These are phyloP conservation scores for Trichoderma aggressivum DNA, from an alignment of 2,329 filamentous ascomycete species.

Conservation along the genomic window DNA sequence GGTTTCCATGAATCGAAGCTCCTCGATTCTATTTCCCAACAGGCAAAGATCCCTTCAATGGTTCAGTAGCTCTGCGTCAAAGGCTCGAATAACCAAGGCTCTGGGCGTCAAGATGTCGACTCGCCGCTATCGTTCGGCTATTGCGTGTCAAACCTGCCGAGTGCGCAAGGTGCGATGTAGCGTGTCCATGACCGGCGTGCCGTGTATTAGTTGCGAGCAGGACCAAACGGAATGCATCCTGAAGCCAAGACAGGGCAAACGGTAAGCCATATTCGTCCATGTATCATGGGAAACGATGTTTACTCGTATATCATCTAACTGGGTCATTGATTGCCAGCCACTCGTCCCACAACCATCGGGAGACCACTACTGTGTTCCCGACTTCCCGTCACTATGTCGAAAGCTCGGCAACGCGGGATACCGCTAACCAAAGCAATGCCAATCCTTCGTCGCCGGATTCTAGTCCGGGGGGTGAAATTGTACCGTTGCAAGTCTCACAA, in stretches of 20 bases:
- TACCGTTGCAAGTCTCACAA: not conserved
- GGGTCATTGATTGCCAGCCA: constrained; percentile 4
- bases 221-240: constrained; percentile 13
- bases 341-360: constrained; percentile 6
- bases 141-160: constrained; percentile 9
- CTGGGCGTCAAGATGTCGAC: not conserved
- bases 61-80: not conserved
- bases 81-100: not conserved
- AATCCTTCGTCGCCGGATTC: not conserved
- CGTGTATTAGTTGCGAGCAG: constrained; percentile 15
- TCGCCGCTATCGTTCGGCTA: constrained; percentile 15
- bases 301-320: not conserved
- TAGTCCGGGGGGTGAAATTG: not conserved
- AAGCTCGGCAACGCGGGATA: constrained; percentile 2
- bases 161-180: constrained; percentile 16
- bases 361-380: constrained; percentile 14
- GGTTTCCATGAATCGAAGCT: not conserved
- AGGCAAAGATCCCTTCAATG: not conserved
- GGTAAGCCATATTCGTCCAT: not conserved
- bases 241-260: constrained; percentile 14
- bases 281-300: not conserved
- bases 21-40: constrained; percentile 10
- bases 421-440: constrained; percentile 1
- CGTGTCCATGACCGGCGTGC: constrained; percentile 12
- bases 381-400: constrained; percentile 7